Evolutionary conservation across 108 stramenopile genomes (phyloP).

Genomic region (Skeletonema tropicum): DNA sequence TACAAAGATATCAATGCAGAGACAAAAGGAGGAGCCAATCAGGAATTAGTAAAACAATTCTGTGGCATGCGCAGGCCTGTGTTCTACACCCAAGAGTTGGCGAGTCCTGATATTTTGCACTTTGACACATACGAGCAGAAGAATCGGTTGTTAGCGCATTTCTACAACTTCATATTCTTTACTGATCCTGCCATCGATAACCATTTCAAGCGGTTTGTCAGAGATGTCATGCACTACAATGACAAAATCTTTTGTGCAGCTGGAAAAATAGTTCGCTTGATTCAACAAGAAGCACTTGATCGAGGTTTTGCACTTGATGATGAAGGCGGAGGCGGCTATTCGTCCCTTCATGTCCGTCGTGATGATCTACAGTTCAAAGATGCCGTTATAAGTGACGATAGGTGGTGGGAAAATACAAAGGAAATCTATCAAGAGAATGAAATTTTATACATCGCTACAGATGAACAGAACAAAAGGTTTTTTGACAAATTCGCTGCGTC

Average conservation of each 20-base stretch:
- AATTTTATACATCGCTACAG: constrained; percentile 82
- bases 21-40: constrained; percentile 14
- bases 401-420: constrained; percentile 66
- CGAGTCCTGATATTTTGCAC: constrained; percentile 68
- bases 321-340: constrained; percentile 80
- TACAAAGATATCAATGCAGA: constrained; percentile 26
- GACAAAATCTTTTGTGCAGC: constrained; percentile 91
- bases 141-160: constrained; percentile 82
- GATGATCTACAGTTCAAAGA: constrained; percentile 88
- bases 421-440: constrained; percentile 33
- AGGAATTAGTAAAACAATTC: constrained; percentile 26
- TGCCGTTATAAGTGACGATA: constrained; percentile 67
- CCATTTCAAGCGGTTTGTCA: constrained; percentile 76
- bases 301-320: constrained; percentile 60
- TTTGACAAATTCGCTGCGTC: constrained; percentile 74
- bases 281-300: constrained; percentile 67
- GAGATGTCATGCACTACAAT: constrained; percentile 87
- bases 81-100: constrained; percentile 40
- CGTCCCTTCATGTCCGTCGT: constrained; percentile 84
- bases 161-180: constrained; percentile 82
- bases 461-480: constrained; percentile 78
- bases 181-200: constrained; percentile 74
- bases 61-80: constrained; percentile 39
- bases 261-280: constrained; percentile 82
- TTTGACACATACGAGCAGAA: constrained; percentile 60